Evolutionary conservation across 768 basidiomycete species (phyloP).

Genomic region (Peribolospora baueri): DNA sequence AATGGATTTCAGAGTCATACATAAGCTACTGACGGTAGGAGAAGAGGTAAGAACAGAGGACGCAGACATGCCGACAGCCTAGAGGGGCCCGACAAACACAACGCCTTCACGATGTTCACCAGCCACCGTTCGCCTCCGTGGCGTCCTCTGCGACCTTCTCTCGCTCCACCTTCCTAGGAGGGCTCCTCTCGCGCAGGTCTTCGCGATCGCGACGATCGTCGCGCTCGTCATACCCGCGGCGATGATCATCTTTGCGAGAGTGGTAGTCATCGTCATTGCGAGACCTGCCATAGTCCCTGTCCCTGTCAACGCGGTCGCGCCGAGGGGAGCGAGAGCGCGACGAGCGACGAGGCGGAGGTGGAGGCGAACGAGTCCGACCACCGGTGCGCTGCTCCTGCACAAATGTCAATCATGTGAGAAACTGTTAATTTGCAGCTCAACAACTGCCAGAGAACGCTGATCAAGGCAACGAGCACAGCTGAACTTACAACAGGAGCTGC

Average conservation of each 20-base stretch:
- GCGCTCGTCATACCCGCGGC: conserved; percentile 38
- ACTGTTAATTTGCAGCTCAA: conserved; percentile 4
- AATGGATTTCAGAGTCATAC: too few species aligned
- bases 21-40: too few species aligned
- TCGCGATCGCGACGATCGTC: conserved; percentile 29
- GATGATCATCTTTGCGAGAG: conserved; percentile 31
- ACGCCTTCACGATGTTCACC: too few species aligned
- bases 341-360: conserved; percentile 3
- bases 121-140: too few species aligned
- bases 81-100: too few species aligned
- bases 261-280: conserved; percentile 18
- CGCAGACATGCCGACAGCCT: too few species aligned
- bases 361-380: conserved; percentile 26
- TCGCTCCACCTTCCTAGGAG: conserved; percentile 23
- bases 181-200: conserved; percentile 31
- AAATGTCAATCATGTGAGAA: neutral
- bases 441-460: conserved; percentile 22
- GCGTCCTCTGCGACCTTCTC: too few species aligned
- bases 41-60: too few species aligned
- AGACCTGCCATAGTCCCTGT: conserved; percentile 14
- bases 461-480: conserved; percentile 25
- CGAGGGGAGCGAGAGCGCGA: conserved; percentile 3
- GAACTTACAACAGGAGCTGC: conserved; percentile 15
- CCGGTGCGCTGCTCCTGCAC: conserved; percentile 1
- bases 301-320: conserved; percentile 3